These are phyloP conservation scores for Coemansia sp. DNA, from an alignment of 192 early-diverging fungal species.

Conservation along the genomic window DNA sequence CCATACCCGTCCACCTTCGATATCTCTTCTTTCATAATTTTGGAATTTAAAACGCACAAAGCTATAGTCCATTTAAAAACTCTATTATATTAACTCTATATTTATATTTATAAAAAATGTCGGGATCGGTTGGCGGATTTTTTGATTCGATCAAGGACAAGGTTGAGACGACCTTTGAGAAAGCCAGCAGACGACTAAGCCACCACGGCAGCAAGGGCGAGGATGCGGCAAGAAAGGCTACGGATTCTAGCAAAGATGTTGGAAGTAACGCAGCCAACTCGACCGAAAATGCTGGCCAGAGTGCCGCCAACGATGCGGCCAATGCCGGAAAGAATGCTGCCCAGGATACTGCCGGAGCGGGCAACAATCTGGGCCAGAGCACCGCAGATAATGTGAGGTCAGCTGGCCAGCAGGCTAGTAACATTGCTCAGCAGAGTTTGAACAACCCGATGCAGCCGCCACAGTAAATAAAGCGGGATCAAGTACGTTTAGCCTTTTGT, in stretches of 20 bases:
- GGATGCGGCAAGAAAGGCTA: slow-evolving; percentile 5
- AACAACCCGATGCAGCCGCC: slow-evolving; percentile 7
- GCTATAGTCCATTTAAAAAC: neutral
- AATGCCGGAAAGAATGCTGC: neutral
- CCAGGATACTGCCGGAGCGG: neutral
- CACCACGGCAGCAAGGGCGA: slow-evolving; percentile 17
- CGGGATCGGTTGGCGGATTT: slow-evolving; percentile 18
- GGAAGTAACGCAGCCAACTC: neutral
- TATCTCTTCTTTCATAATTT: neutral
- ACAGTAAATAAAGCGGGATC: neutral
- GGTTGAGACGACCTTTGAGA: slow-evolving; percentile 37
- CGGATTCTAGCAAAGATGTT: neutral
- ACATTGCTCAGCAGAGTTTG: slow-evolving; percentile 11
- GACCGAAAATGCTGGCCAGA: neutral
- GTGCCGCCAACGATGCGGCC: slow-evolving; percentile 3
- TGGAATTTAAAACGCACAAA: no score
- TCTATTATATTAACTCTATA: neutral
- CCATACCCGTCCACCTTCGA: neutral
- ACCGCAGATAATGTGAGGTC: neutral
- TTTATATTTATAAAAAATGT: slow-evolving; percentile 1
- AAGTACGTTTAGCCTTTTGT: no score
- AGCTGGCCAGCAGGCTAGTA: no score
- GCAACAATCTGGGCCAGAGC: neutral
- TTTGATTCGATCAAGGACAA: slow-evolving; percentile 46
- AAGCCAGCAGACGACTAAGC: slow-evolving; percentile 41